A percentile compares a stretch with the other conserved stretches of the same genome.
phyloP scores from a whole-genome alignment of 2,329 filamentous ascomycete genomes.

The Aureobasidium sp. region DNA sequence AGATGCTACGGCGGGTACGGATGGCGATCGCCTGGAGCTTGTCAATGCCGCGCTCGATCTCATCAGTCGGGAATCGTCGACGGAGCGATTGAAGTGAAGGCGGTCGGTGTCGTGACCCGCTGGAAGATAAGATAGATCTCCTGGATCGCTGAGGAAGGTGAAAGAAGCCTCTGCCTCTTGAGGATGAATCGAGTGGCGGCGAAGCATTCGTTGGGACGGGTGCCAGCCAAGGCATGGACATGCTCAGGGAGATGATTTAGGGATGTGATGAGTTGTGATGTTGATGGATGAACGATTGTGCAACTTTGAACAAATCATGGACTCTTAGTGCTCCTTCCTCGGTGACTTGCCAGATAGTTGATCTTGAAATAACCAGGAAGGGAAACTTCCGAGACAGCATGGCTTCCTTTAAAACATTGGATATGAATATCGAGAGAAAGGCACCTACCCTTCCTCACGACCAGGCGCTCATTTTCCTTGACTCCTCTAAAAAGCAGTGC shows the following conservation, averaged over 20 bases:
- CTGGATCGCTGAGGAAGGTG: conserved; percentile 3
- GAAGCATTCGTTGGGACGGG: background rate
- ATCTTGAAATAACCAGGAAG: too few species aligned
- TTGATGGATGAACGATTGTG: background rate
- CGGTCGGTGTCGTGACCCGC: background rate
- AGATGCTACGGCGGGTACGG: conserved; percentile 1
- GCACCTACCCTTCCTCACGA: too few species aligned
- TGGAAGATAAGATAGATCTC: background rate
- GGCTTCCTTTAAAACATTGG: too few species aligned
- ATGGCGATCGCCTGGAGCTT: background rate
- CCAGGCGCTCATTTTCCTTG: background rate
- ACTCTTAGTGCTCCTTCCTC: background rate
- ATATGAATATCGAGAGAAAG: too few species aligned
- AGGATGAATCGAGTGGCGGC: conserved; percentile 2
- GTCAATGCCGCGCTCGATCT: background rate
- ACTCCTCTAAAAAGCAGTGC: background rate
- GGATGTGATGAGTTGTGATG: background rate
- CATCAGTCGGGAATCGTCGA: background rate
- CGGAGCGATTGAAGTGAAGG: background rate
- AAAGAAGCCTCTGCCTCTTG: background rate
- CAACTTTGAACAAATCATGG: background rate
- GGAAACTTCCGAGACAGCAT: too few species aligned
- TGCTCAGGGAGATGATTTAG: background rate
- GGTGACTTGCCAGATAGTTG: background rate
- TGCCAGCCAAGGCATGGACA: background rate